Percentiles rank a stretch among this genome's conserved stretches.
Evolutionary conservation across 331 rosid species (phyloP).

Genomic region (Phaseolus coccineus): DNA sequence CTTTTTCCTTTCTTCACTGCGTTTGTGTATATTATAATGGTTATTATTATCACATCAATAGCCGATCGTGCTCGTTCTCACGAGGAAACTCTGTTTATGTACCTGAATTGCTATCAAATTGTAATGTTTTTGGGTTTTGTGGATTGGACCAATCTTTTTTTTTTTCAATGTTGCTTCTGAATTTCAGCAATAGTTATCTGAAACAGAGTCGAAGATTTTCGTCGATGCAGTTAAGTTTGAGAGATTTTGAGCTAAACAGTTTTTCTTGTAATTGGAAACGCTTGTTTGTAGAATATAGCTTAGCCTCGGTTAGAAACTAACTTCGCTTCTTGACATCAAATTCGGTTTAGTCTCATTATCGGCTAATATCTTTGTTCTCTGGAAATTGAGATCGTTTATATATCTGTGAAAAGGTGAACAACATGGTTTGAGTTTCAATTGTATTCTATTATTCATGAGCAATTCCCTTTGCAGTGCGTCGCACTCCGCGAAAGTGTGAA

Average conservation of each 20-base stretch:
- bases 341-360: not conserved
- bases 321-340: conserved; percentile 4
- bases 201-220: not conserved
- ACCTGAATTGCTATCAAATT: conserved; percentile 11
- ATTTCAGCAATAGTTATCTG: not conserved
- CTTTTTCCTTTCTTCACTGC: not conserved
- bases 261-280: not conserved
- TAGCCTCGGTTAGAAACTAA: not conserved
- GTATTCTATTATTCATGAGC: not conserved
- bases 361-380: not conserved
- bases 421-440: not conserved
- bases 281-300: conserved; percentile 7
- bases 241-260: not conserved
- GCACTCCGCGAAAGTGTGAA: not conserved
- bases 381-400: not conserved
- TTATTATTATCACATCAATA: conserved; percentile 1
- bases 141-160: not conserved
- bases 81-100: conserved; percentile 39
- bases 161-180: conserved; percentile 16
- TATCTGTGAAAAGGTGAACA: not conserved
- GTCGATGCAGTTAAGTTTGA: not conserved
- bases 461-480: too few species aligned
- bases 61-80: conserved; percentile 17
- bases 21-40: conserved; percentile 26
- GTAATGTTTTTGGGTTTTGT: conserved; percentile 7